These are phyloP conservation scores for Linum lewisii DNA, from an alignment of 345 rosid species.

Conservation along the genomic window DNA sequence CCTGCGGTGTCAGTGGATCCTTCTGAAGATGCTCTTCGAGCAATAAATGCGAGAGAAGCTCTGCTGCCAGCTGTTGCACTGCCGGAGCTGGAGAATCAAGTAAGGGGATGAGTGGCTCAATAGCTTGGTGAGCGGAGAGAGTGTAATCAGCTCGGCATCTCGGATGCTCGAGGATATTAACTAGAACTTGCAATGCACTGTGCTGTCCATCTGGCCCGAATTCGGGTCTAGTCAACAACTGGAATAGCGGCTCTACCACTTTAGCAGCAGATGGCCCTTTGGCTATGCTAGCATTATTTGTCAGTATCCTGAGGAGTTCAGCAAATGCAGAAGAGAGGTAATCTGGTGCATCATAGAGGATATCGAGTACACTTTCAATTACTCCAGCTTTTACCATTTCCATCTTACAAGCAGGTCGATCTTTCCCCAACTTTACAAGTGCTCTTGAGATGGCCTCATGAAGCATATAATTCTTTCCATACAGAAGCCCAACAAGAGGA, in stretches of 20 bases:
- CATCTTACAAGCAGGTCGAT: constrained; percentile 92
- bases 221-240: constrained; percentile 61
- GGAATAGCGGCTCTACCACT: constrained; percentile 88
- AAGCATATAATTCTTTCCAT: constrained; percentile 77
- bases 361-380: constrained; percentile 77
- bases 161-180: constrained; percentile 90
- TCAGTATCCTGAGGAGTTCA: constrained; percentile 84
- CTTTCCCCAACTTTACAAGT: constrained; percentile 93
- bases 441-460: constrained; percentile 96
- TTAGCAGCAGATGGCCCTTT: constrained; percentile 90
- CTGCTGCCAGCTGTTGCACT: constrained; percentile 95
- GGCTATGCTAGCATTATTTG: constrained; percentile 92
- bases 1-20: constrained; percentile 70
- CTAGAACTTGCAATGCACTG: constrained; percentile 89
- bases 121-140: constrained; percentile 74
- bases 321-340: constrained; percentile 89
- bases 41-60: constrained; percentile 91
- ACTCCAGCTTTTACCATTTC: constrained; percentile 99
- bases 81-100: constrained; percentile 92
- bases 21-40: constrained; percentile 83
- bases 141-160: constrained; percentile 80
- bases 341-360: constrained; percentile 92
- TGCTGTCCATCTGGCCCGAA: constrained; percentile 93
- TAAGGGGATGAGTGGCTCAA: constrained; percentile 89
- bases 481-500: constrained; percentile 96